Percentiles rank a stretch among this genome's conserved stretches.
phyloP scores from a whole-genome alignment of 306 rosid species.

The Pyrus bretschneideri region DNA sequence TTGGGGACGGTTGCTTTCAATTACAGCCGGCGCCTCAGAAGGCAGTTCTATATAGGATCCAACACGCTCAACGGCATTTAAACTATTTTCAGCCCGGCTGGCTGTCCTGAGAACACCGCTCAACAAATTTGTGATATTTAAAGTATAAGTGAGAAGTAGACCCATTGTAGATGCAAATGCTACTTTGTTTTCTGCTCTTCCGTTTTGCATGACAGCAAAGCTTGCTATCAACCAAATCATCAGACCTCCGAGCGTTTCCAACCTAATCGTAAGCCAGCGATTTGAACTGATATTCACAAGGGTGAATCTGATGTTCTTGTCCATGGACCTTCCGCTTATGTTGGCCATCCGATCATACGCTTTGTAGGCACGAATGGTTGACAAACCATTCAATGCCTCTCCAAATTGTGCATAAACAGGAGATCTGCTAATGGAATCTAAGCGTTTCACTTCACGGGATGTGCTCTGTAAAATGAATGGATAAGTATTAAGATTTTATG shows the following conservation, averaged over 20 bases:
- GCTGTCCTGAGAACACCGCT: constrained; percentile 77
- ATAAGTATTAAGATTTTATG: neutral
- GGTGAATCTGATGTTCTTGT: constrained; percentile 67
- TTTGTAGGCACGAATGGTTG: constrained; percentile 72
- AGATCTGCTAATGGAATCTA: constrained; percentile 82
- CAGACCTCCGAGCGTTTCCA: constrained; percentile 79
- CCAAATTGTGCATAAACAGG: constrained; percentile 94
- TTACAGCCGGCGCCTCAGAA: constrained; percentile 62
- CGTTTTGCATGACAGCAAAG: constrained; percentile 77
- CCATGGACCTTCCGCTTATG: constrained; percentile 74
- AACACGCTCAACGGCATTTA: constrained; percentile 85
- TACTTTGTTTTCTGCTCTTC: constrained; percentile 43
- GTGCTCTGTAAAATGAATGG: constrained; percentile 46
- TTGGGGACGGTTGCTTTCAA: constrained; percentile 65
- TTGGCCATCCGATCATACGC: constrained; percentile 71
- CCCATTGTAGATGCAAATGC: constrained; percentile 81
- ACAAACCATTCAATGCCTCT: constrained; percentile 78
- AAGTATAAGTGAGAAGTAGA: constrained; percentile 72
- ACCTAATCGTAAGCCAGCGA: constrained; percentile 66
- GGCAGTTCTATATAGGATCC: constrained; percentile 60
- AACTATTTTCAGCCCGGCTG: constrained; percentile 77
- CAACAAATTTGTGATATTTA: constrained; percentile 69
- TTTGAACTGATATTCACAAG: constrained; percentile 54
- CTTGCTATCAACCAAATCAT: constrained; percentile 86
- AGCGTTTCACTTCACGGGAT: constrained; percentile 75